A percentile compares a stretch with the other conserved stretches of the same genome.
Conservation (phyloP, 805 yeast genomes). For the Kodamaea laetipori region DNA sequence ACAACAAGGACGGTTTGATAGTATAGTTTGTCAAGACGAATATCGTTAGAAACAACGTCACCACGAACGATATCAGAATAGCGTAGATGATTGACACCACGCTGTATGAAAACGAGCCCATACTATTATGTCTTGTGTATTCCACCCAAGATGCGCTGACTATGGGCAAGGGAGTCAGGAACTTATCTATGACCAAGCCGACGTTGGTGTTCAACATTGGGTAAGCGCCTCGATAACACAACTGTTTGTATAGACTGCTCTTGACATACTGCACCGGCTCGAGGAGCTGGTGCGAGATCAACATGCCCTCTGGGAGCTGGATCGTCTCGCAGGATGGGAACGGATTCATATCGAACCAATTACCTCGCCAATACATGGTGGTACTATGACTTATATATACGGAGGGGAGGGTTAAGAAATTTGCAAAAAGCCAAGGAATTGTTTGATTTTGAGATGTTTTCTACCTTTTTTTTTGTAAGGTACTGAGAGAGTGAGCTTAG, state of each 20-base stretch:
- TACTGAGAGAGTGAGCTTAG: too few relatives aligned
- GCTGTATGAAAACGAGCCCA: conserved; percentile 54
- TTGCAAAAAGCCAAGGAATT: not conserved
- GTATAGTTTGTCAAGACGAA: conserved; percentile 67
- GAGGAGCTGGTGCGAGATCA: conserved; percentile 29
- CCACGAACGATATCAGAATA: conserved; percentile 63
- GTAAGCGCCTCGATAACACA: conserved; percentile 31
- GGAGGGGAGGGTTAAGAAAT: conserved; percentile 6
- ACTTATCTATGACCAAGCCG: conserved; percentile 31
- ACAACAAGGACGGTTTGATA: conserved; percentile 56
- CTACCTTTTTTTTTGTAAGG: too few relatives aligned
- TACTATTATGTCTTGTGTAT: conserved; percentile 34
- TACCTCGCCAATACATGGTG: conserved; percentile 39
- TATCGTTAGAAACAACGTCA: conserved; percentile 62
- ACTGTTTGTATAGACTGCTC: conserved; percentile 30
- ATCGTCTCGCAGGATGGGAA: conserved; percentile 37
- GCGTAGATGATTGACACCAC: conserved; percentile 65
- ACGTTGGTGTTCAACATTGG: conserved; percentile 44
- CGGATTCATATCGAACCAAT: conserved; percentile 21
- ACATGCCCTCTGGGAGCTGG: conserved; percentile 34
- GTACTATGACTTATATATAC: not conserved
- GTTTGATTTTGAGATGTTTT: too few relatives aligned
- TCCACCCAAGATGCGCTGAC: conserved; percentile 51
- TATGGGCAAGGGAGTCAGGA: conserved; percentile 42
- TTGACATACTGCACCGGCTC: conserved; percentile 25